phyloP scores from a whole-genome alignment of 352 stramenopile genomes.

The Globisporangium recalcitrans region DNA sequence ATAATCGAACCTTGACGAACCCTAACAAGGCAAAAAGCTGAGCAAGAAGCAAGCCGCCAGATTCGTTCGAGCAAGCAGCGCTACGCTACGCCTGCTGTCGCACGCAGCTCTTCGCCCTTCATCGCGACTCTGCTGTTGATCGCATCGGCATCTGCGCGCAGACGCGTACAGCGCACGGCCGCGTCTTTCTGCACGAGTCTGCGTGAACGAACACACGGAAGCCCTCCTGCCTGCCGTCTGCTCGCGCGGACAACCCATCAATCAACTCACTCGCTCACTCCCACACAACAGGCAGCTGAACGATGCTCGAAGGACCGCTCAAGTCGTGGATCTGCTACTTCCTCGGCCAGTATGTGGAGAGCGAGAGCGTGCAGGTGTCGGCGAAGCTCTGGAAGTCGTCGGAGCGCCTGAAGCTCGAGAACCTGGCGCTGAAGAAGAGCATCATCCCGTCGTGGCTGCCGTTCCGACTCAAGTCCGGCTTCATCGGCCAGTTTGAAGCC shows the following conservation, averaged over 20 bases:
- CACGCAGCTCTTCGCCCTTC: no score
- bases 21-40: not conserved
- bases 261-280: not conserved
- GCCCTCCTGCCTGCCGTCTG: not conserved
- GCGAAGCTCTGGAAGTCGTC: conserved; percentile 86
- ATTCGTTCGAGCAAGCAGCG: no score
- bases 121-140: not conserved
- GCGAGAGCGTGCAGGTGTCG: conserved; percentile 78
- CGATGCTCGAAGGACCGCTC: conserved; percentile 83
- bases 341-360: conserved; percentile 85
- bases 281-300: not conserved
- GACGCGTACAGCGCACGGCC: not conserved
- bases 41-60: no score
- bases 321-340: conserved; percentile 87
- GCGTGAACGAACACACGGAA: not conserved
- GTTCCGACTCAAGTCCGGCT: conserved; percentile 83
- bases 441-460: conserved; percentile 78
- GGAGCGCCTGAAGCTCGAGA: conserved; percentile 84
- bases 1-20: conserved; percentile 2
- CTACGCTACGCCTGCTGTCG: no score
- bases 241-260: not conserved
- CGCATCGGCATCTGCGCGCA: not conserved
- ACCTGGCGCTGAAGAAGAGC: conserved; percentile 78
- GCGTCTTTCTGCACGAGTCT: conserved; percentile 1
- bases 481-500: conserved; percentile 82